These are phyloP conservation scores for Fomitopsis palustris DNA, from an alignment of 1,284 basidiomycete genomes.

Conservation along the genomic window DNA sequence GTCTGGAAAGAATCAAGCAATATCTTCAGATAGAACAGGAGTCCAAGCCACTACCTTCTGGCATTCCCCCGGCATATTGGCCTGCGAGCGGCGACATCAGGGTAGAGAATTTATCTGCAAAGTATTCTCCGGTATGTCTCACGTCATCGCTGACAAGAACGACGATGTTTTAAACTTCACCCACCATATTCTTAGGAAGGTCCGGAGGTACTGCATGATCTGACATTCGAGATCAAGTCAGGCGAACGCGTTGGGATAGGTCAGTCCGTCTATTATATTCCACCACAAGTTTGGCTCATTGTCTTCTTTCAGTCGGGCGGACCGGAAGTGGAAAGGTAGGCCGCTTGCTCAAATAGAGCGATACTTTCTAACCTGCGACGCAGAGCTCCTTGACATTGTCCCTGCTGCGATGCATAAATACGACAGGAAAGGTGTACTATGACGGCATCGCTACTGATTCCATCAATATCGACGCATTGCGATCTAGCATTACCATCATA, in stretches of 20 bases:
- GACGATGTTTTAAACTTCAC: neutral
- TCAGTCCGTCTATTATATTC: conserved; percentile 14
- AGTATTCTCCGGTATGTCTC: conserved; percentile 42
- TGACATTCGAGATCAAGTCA: conserved; percentile 45
- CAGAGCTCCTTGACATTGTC: conserved; percentile 44
- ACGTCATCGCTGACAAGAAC: no score
- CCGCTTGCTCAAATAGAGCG: neutral
- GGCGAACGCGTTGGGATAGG: conserved; percentile 53
- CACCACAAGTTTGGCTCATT: conserved; percentile 22
- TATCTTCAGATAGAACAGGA: conserved; percentile 79
- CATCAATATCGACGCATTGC: conserved; percentile 58
- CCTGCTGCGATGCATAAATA: conserved; percentile 43
- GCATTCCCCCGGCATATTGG: conserved; percentile 74
- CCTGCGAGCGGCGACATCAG: conserved; percentile 66
- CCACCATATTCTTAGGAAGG: conserved; percentile 26
- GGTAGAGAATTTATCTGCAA: conserved; percentile 60
- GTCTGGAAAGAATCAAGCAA: conserved; percentile 46
- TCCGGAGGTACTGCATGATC: conserved; percentile 45
- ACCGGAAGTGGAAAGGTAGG: conserved; percentile 72
- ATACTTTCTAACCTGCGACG: conserved; percentile 4
- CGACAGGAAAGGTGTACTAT: conserved; percentile 39
- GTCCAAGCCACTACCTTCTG: conserved; percentile 42
- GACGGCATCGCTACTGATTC: conserved; percentile 30
- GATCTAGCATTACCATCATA: conserved; percentile 47
- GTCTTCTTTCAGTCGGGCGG: conserved; percentile 56